Conservation (phyloP, 768 basidiomycete species). For the Termitomyces sp. region DNA sequence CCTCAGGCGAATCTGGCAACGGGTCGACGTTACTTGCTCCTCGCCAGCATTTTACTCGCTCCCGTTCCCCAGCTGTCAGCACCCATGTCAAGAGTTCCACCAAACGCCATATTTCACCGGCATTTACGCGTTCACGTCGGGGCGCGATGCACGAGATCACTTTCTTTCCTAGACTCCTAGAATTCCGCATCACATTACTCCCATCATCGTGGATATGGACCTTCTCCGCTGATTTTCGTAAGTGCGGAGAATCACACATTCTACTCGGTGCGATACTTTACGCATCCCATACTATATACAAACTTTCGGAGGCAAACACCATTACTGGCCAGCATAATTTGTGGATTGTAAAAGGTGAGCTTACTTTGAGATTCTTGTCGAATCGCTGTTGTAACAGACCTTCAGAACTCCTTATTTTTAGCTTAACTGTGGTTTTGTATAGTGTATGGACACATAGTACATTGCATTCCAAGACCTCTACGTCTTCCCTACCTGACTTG, state of each 20-base stretch:
- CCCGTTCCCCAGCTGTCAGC: slow-evolving; percentile 55
- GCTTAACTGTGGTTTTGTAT: slow-evolving; percentile 52
- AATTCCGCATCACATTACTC: slow-evolving; percentile 39
- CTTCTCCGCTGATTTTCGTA: slow-evolving; percentile 57
- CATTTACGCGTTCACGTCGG: slow-evolving; percentile 37
- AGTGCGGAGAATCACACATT: slow-evolving; percentile 58
- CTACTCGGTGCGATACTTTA: slow-evolving; percentile 60
- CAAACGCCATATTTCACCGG: slow-evolving; percentile 32
- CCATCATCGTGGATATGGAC: slow-evolving; percentile 33
- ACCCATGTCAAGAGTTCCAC: slow-evolving; percentile 29
- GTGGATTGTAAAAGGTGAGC: slow-evolving; percentile 51
- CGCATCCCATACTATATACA: slow-evolving; percentile 44
- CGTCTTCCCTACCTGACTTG: slow-evolving; percentile 9
- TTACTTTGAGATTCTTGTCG: neutral
- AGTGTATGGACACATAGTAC: slow-evolving; percentile 56
- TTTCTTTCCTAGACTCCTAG: slow-evolving; percentile 45
- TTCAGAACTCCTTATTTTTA: slow-evolving; percentile 55
- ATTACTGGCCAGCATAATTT: slow-evolving; percentile 23
- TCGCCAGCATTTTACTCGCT: slow-evolving; percentile 60
- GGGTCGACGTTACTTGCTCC: slow-evolving; percentile 26
- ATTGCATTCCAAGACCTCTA: slow-evolving; percentile 13
- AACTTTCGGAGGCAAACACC: slow-evolving; percentile 21
- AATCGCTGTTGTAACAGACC: neutral
- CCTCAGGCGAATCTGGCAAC: slow-evolving; percentile 34
- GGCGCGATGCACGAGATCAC: slow-evolving; percentile 18